Evolutionary conservation across 805 yeast species (phyloP), one percentile per base, ranked within the genome.

Genomic region (Helenozyma rhizophorensis): DNA sequence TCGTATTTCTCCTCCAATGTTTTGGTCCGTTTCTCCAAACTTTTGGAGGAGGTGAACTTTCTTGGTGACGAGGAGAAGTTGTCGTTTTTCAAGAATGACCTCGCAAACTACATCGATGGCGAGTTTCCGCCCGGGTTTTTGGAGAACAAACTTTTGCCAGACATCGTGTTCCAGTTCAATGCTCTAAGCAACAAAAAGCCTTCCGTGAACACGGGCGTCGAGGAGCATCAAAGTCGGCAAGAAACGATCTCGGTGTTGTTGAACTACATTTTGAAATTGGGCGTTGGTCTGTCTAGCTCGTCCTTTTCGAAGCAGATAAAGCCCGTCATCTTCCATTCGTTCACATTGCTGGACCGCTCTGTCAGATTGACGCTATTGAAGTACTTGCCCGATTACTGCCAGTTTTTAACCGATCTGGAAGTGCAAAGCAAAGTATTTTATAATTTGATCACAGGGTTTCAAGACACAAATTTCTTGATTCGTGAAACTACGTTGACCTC

Each of bases 391-490:
- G 54, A 62, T 11, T 76, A 74, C 39, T 64, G 77, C 17, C 63
- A 62, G 1, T 56, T 56, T 23, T 54, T 87, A 14, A 65, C 76
- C 2, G 76, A 75, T 24, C 58, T 71, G 27, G 86, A 82, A 19
- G 73, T 89, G 4, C 81, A 81, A 42, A 78, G 72, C 43, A 78
- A 74, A 43, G 70, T 93, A 1, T 86, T 84, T 54, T 74, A 76
- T 8, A 71, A 72, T 29, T 67, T 84, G 47, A 60, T 80, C n/a
- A 77, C 82, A 12, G 97, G 98, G 0, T 83, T 90, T 48, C 76
- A 80, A 21, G 98, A 90, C 54, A 76, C 93, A 1, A 89, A 86
- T 52, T 73, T 79, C 3, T 70, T 80, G n/a, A 76, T 90, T 25
- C 67, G 97, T 42, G 83, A 83, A 43, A 85, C 80, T 32, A 84